phyloP scores from a whole-genome alignment of 257 asterid species.

The Gentiana straminea region DNA sequence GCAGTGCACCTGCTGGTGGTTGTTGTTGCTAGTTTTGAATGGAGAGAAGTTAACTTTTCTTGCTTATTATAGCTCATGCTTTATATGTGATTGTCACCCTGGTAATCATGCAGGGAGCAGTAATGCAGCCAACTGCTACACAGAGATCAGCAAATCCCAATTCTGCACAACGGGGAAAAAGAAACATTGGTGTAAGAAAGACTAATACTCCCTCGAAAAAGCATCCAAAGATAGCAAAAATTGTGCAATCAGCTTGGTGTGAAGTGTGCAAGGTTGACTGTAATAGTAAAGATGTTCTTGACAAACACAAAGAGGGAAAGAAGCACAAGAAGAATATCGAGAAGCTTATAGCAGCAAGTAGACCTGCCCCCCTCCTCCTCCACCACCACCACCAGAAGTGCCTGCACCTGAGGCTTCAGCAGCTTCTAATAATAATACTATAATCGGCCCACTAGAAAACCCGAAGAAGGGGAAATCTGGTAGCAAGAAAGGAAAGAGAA shows the following conservation, averaged over 20 bases:
- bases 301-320: conserved; percentile 48
- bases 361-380: not conserved
- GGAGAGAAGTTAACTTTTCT: too few relatives aligned
- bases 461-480: conserved; percentile 21
- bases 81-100: not conserved
- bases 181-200: not conserved
- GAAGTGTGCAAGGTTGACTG: conserved; percentile 53
- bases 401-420: conserved; percentile 5
- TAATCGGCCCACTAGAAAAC: conserved; percentile 45
- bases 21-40: too few relatives aligned
- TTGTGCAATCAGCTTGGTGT: conserved; percentile 54
- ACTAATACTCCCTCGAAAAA: conserved; percentile 13
- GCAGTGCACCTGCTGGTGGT: too few relatives aligned
- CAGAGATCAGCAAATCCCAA: conserved; percentile 9
- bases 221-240: conserved; percentile 34
- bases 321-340: conserved; percentile 54
- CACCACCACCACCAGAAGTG: conserved; percentile 6
- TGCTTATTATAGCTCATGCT: too few relatives aligned
- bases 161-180: not conserved
- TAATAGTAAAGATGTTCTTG: conserved; percentile 45
- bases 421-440: conserved; percentile 6
- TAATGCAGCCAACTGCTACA: conserved; percentile 5
- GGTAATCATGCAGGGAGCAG: conserved; percentile 16
- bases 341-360: conserved; percentile 20
- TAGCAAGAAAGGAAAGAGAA: conserved; percentile 26